phyloP scores from a whole-genome alignment of 1,139 yeast genomes.

The Geotrichum citri-aurantii region DNA sequence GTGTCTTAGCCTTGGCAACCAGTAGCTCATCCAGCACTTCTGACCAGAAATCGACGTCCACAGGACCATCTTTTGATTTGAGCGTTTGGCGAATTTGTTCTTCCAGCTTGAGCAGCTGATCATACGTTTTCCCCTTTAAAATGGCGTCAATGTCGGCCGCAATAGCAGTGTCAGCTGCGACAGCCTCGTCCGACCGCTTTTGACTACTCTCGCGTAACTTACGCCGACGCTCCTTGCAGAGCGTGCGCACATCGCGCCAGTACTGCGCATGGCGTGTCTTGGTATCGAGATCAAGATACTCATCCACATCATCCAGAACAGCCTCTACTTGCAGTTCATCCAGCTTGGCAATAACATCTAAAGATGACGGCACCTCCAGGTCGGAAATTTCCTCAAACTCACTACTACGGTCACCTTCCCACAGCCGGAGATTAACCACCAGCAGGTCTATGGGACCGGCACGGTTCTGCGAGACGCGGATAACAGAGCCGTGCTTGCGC shows the following conservation, averaged over 20 bases:
- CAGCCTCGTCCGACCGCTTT: constrained; percentile 4
- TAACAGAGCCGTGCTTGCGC: constrained; percentile 32
- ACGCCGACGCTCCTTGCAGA: constrained; percentile 15
- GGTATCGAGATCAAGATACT: constrained; percentile 24
- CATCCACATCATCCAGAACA: constrained; percentile 22
- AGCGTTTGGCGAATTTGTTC: constrained; percentile 26
- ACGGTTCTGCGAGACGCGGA: constrained; percentile 32
- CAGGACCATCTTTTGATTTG: constrained; percentile 20
- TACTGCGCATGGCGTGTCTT: constrained; percentile 20
- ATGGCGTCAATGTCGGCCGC: constrained; percentile 32
- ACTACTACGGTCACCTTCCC: constrained; percentile 23
- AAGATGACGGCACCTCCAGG: constrained; percentile 24
- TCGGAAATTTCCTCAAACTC: constrained; percentile 22
- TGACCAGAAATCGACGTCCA: constrained; percentile 36
- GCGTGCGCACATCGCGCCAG: constrained; percentile 24
- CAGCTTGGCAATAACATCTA: constrained; percentile 22
- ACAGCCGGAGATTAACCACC: constrained; percentile 25
- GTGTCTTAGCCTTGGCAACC: constrained; percentile 26
- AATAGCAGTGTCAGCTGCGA: constrained; percentile 11
- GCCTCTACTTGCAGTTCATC: constrained; percentile 19
- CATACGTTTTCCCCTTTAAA: constrained; percentile 27
- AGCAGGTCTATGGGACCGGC: constrained; percentile 31
- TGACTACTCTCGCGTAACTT: background rate
- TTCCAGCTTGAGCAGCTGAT: constrained; percentile 29
- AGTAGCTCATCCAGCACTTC: constrained; percentile 28